Evolutionary conservation across 2,329 filamentous ascomycete species (phyloP), one percentile per base, ranked within the genome.

Genomic region (Lasiodiplodia theobromae): DNA sequence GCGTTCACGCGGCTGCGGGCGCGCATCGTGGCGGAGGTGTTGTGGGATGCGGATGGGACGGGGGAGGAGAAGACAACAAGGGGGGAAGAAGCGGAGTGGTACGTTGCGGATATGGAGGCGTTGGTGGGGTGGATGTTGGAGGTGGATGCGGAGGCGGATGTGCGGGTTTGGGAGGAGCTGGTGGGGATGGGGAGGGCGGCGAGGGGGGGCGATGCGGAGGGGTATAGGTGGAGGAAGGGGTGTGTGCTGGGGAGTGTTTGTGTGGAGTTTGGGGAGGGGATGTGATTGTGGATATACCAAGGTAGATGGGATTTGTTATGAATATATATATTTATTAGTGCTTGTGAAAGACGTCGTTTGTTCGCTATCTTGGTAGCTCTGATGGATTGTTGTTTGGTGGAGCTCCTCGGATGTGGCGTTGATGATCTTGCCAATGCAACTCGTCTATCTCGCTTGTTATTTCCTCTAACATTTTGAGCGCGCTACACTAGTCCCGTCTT

Each of bases 71-170:
- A 14, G 58, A 4, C 1, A 10, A 4, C 2, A 4, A 5, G 40
- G 25, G 25, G 25, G 25, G 25, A 25, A 4, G 16, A 7, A n/a
- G 60, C 5, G n/a, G 40, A 49, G 31, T 28, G 18, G 18, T 31
- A 31, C 8, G 31, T 49, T 8, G 14, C 4, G 2, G 62, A 65
- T 11, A 25, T 65, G 28, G 62, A 53, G 47, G 47, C 14, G 47
- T 3, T 65, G 37, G n/a, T 65, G 47, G 49, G 11, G 47, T 65
- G 62, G 62, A 31, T 65, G 47, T 0, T 40, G 16, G 62, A 10
- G 31, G 47, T 65, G n/a, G 62, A 65, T 28, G 47, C 28, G 4
- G 10, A 23, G 11, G 60, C 60, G 60, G 60, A 37, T 18, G 47
- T 23, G n/a, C 2, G 34, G 16, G 12, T 49, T 8, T 52, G 47